A percentile compares a stretch with the other conserved stretches of the same genome.
These are phyloP conservation scores for Sequoia sempervirens DNA, from an alignment of 75 land plant species.

Conservation along the genomic window DNA sequence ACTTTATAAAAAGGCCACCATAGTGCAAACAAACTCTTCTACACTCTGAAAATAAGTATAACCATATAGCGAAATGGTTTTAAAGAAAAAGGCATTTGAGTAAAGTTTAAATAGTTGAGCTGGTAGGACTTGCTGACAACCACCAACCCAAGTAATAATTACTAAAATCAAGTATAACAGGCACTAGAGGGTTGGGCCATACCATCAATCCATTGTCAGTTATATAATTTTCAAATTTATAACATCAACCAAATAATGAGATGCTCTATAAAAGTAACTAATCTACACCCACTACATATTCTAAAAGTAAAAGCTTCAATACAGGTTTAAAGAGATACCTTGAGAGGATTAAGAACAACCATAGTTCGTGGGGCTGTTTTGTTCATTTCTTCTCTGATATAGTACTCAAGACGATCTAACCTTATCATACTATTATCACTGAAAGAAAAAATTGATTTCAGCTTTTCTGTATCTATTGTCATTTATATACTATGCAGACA, in stretches of 20 bases:
- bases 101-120: too few relatives aligned
- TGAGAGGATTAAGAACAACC: slow-evolving; percentile 92
- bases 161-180: neutral
- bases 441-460: slow-evolving; percentile 13
- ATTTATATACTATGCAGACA: neutral
- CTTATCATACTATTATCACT: slow-evolving; percentile 89
- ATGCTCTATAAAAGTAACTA: neutral
- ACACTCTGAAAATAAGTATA: too few relatives aligned
- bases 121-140: too few relatives aligned
- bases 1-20: neutral
- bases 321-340: slow-evolving; percentile 38
- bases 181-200: neutral
- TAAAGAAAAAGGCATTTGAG: too few relatives aligned
- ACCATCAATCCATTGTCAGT: neutral
- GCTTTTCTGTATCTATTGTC: neutral
- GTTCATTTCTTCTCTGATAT: slow-evolving; percentile 89
- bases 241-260: neutral
- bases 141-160: neutral
- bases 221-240: neutral
- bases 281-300: neutral
- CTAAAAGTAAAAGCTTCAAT: neutral
- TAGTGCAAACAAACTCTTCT: too few relatives aligned
- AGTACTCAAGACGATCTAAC: slow-evolving; percentile 75
- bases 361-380: slow-evolving; percentile 71
- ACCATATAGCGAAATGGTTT: too few relatives aligned